These are phyloP conservation scores for Plasmodium relictum DNA, from an alignment of 169 alveolate species.

Conservation along the genomic window DNA sequence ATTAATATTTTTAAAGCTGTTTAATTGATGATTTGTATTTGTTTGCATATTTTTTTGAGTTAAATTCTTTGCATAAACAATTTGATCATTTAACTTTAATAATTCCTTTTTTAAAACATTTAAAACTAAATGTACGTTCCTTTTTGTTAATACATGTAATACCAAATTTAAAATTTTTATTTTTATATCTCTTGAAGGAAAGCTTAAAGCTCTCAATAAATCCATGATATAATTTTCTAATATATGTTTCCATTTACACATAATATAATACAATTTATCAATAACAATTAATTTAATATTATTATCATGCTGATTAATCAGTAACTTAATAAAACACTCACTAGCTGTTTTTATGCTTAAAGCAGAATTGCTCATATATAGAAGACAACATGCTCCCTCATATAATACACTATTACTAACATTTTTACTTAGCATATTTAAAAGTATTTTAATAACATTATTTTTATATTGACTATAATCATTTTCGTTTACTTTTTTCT, in stretches of 20 bases:
- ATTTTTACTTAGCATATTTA: conserved; percentile 79
- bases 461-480: conserved; percentile 80
- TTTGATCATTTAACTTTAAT: conserved; percentile 60
- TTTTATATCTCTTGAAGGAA: conserved; percentile 88
- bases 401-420: conserved; percentile 86
- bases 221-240: conserved; percentile 92
- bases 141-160: conserved; percentile 74
- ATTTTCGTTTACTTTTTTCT: conserved; percentile 59
- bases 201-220: conserved; percentile 88
- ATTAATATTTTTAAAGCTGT: background rate
- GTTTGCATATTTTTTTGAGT: background rate
- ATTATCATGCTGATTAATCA: conserved; percentile 93
- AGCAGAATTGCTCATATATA: conserved; percentile 87
- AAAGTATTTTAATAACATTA: conserved; percentile 83
- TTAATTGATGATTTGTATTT: background rate
- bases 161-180: conserved; percentile 88
- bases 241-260: conserved; percentile 85
- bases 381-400: conserved; percentile 91
- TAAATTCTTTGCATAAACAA: conserved; percentile 24
- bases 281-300: conserved; percentile 91
- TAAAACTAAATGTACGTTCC: conserved; percentile 80
- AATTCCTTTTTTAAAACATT: conserved; percentile 80
- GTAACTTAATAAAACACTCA: conserved; percentile 90
- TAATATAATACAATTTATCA: conserved; percentile 68
- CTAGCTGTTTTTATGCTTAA: conserved; percentile 91